These are phyloP conservation scores for Puccinia brachypodii DNA, from an alignment of 1,284 basidiomycete genomes.

Conservation along the genomic window DNA sequence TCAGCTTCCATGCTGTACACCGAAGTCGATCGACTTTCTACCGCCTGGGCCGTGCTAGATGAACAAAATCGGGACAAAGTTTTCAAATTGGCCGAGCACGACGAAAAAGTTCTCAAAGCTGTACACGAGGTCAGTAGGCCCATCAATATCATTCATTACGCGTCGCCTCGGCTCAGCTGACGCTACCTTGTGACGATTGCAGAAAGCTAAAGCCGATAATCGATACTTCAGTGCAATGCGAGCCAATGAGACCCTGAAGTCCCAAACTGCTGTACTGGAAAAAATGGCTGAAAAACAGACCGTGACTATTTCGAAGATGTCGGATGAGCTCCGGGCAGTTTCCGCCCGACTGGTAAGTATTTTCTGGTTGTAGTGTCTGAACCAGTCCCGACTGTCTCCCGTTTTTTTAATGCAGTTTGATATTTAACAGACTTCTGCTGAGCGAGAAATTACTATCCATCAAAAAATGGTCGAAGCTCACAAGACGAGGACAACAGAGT, in stretches of 20 bases:
- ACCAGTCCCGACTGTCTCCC: neutral
- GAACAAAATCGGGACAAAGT: constrained; percentile 79
- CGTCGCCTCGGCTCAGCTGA: neutral
- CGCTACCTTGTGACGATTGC: constrained; percentile 22
- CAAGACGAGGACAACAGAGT: constrained; percentile 59
- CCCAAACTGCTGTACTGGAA: constrained; percentile 70
- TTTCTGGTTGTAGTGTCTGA: too few species aligned
- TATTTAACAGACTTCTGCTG: constrained; percentile 62
- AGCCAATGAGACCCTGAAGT: constrained; percentile 77
- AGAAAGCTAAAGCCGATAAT: constrained; percentile 91
- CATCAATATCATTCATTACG: neutral
- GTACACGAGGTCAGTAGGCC: constrained; percentile 56
- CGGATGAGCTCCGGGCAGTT: constrained; percentile 68
- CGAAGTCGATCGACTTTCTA: constrained; percentile 81
- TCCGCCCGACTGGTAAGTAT: constrained; percentile 64
- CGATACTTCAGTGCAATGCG: constrained; percentile 90
- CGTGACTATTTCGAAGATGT: constrained; percentile 70
- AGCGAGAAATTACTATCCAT: constrained; percentile 61
- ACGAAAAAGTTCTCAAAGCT: constrained; percentile 67
- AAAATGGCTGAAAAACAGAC: constrained; percentile 74
- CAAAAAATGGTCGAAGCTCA: constrained; percentile 60
- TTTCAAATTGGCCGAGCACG: constrained; percentile 72
- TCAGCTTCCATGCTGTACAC: constrained; percentile 75
- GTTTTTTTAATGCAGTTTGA: neutral
- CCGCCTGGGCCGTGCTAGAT: constrained; percentile 83